Conservation (phyloP, 179 eudicot genomes). For the Beta corolliflora region DNA sequence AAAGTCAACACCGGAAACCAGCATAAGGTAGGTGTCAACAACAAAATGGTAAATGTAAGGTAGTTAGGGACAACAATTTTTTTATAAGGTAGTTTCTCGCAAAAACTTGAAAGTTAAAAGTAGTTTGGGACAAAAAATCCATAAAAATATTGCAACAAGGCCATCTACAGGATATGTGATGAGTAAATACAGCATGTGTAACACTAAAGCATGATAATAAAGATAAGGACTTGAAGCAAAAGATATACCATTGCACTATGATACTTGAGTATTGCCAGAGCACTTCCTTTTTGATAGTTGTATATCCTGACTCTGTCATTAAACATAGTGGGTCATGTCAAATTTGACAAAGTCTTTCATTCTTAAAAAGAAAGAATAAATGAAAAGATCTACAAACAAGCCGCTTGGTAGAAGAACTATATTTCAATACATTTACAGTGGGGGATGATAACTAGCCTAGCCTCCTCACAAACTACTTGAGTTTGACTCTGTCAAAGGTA, state of each 20-base stretch:
- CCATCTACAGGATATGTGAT: not conserved
- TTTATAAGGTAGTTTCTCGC: too few species aligned
- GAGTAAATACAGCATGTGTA: too few species aligned
- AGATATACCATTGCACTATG: conserved; percentile 65
- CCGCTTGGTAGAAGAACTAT: not conserved
- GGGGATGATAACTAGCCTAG: not conserved
- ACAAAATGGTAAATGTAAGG: too few species aligned
- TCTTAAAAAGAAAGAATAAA: not conserved
- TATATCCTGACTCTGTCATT: conserved; percentile 72
- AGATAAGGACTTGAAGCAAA: conserved; percentile 7
- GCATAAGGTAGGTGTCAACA: too few species aligned
- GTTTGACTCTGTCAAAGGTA: not conserved
- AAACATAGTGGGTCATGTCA: conserved; percentile 14
- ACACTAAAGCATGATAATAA: not conserved
- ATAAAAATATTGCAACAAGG: not conserved
- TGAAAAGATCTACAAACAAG: not conserved
- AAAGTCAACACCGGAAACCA: too few species aligned
- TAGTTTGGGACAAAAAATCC: not conserved
- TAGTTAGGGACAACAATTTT: too few species aligned
- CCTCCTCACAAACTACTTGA: not conserved
- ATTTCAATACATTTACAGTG: not conserved
- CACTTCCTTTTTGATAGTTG: conserved; percentile 79
- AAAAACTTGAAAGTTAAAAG: too few species aligned
- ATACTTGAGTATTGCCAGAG: conserved; percentile 86
- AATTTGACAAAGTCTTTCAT: not conserved